Percentiles rank a stretch among this genome's conserved stretches.
Evolutionary conservation across 805 yeast species (phyloP).

Genomic region (Metschnikowia lunata): DNA sequence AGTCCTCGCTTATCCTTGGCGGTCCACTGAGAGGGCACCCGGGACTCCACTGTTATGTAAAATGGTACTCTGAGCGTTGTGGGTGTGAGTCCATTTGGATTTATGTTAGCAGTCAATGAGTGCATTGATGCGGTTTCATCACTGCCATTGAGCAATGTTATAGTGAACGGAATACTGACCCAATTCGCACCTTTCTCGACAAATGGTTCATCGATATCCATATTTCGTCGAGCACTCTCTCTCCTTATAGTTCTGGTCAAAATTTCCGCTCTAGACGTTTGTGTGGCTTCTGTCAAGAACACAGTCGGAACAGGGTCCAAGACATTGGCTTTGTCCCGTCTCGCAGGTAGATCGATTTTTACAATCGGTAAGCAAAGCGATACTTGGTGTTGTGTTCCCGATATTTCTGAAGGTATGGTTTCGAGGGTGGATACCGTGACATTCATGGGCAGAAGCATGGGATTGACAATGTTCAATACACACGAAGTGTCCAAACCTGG

Average conservation of each 20-base stretch:
- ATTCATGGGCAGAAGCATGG: constrained; percentile 20
- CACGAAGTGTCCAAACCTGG: constrained; percentile 17
- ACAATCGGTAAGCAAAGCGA: constrained; percentile 23
- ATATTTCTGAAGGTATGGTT: constrained; percentile 14
- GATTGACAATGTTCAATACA: constrained; percentile 30
- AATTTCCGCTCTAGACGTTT: constrained; percentile 29
- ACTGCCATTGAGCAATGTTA: constrained; percentile 1
- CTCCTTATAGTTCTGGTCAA: constrained; percentile 22
- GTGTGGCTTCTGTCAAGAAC: constrained; percentile 26
- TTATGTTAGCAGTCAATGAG: too few species aligned
- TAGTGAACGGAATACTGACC: constrained; percentile 31
- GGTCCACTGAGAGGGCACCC: constrained; percentile 21
- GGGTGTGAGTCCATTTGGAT: background rate
- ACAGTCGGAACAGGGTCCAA: constrained; percentile 35
- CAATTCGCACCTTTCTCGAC: constrained; percentile 28
- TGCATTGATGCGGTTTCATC: too few species aligned
- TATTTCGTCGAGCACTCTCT: constrained; percentile 4
- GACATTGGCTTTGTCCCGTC: constrained; percentile 16
- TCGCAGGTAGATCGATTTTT: constrained; percentile 19
- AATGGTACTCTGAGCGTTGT: constrained; percentile 24
- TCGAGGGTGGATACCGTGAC: constrained; percentile 24
- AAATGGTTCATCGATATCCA: constrained; percentile 1
- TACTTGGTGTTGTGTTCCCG: constrained; percentile 2
- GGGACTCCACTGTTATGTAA: constrained; percentile 24
- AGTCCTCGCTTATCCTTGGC: constrained; percentile 15